Evolutionary conservation across 768 basidiomycete species (phyloP), one percentile per base, ranked within the genome.

Genomic region (Crassisporium funariophilum): DNA sequence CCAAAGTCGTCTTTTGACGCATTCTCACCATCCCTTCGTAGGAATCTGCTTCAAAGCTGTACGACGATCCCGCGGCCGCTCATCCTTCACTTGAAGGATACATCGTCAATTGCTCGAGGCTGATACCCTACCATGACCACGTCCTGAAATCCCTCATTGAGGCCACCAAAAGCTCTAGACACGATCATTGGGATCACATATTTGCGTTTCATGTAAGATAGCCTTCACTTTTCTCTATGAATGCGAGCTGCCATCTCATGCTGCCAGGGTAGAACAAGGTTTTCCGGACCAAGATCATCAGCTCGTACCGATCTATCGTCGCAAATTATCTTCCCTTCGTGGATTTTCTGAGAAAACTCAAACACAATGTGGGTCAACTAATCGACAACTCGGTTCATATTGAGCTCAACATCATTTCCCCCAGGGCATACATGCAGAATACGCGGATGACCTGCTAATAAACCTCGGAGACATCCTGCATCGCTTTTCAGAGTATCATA

Each of bases 291-390:
- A 63, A 59, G 13, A 61, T 68, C 15, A 59, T 65, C 2, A 56
- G 57, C 15, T 64, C 69, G 5, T 74, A 74, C 41, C 64, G 67
- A n/a, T 63, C 67, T 0, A 56, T 70, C 22, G 69, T 68, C 46
- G 62, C 65, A 9, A 67, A 67, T 45, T 69, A 65, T 46, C 45
- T 68, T 10, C 53, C 53, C 8, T 53, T 72, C 13, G 47, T 52
- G 27, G 52, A 59, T 15, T 62, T 64, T 45, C 38, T 71, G 23
- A 59, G 64, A 22, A 40, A 49, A 19, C 35, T 54, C 45, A 67
- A 39, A 66, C 63, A 53, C 17, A 51, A 27, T 31, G 25, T 19
- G 34, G 20, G n/a, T 25, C 13, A 19, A 22, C 39, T 44, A 15
- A 17, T 24, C 24, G n/a, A 11, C 34, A 7, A 22, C n/a, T n/a